Evolutionary conservation across 805 yeast species (phyloP).

Genomic region (Candida andamanensis): DNA sequence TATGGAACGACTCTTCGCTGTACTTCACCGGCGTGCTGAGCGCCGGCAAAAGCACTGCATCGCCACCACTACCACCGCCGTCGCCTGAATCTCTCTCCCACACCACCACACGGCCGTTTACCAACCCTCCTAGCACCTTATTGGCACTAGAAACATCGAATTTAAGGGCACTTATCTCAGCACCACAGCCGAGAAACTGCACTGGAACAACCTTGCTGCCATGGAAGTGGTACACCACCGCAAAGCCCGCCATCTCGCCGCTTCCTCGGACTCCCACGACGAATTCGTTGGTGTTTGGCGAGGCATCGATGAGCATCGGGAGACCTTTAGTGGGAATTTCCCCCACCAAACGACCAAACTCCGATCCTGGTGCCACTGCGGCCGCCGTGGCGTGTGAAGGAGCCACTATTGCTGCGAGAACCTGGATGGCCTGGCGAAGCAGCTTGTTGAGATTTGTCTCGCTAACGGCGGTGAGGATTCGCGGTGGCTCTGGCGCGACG

Average conservation of each 20-base stretch:
- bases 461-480: no score
- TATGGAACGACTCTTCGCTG: conserved; percentile 13
- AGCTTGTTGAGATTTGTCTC: no score
- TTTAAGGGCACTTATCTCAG: conserved; percentile 33
- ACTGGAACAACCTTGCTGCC: conserved; percentile 16
- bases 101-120: conserved; percentile 45
- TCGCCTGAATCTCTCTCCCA: conserved; percentile 36
- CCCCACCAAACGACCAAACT: no score
- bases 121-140: conserved; percentile 44
- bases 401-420: no score
- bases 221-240: conserved; percentile 29
- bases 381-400: no score
- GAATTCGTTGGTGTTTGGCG: conserved; percentile 8
- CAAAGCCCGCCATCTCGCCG: conserved; percentile 19
- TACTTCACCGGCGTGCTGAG: conserved; percentile 19
- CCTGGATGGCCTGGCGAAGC: no score
- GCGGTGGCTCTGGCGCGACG: no score
- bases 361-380: no score
- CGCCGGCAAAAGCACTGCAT: conserved; percentile 17
- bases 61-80: no score
- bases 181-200: conserved; percentile 31
- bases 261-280: conserved; percentile 1
- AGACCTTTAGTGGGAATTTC: no score
- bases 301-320: conserved; percentile 28
- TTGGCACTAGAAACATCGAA: conserved; percentile 36